Percentiles rank a stretch among this genome's conserved stretches.
Conservation (phyloP, 2,329 filamentous ascomycete species). For the Ramularia endophylla region DNA sequence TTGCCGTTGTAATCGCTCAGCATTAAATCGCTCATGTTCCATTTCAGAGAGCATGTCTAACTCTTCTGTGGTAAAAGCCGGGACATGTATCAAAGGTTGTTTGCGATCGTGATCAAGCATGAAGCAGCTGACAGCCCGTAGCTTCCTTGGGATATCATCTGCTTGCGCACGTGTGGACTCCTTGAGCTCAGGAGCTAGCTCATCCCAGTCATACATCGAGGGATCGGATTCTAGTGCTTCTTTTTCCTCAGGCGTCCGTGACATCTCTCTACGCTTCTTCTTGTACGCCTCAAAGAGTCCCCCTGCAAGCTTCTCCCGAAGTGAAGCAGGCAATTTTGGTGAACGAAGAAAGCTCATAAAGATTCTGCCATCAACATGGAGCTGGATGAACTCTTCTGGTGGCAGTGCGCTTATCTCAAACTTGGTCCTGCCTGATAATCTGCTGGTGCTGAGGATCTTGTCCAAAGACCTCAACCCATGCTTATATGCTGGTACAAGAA, state of each 20-base stretch:
- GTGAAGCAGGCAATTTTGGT: constrained; percentile 26
- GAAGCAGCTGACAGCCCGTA: constrained; percentile 31
- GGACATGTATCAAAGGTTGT: constrained; percentile 25
- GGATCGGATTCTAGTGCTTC: constrained; percentile 26
- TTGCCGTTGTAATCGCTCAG: constrained; percentile 30
- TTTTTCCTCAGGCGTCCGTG: constrained; percentile 21
- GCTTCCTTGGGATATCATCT: constrained; percentile 32
- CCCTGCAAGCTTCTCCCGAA: constrained; percentile 31
- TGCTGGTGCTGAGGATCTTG: constrained; percentile 31
- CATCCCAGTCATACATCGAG: constrained; percentile 31
- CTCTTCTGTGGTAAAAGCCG: constrained; percentile 26
- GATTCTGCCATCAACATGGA: constrained; percentile 30
- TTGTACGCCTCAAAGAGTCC: constrained; percentile 32
- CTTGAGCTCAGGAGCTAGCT: constrained; percentile 28
- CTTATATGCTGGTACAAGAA: constrained; percentile 30
- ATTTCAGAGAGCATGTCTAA: constrained; percentile 30
- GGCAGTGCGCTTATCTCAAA: constrained; percentile 31
- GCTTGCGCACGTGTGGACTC: constrained; percentile 32
- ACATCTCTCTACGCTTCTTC: constrained; percentile 27
- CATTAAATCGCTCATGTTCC: constrained; percentile 34
- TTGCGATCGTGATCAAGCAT: constrained; percentile 29
- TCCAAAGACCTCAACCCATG: constrained; percentile 30
- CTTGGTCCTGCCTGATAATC: constrained; percentile 27
- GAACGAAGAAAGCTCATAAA: constrained; percentile 32
- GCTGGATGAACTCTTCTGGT: constrained; percentile 31